Evolutionary conservation across 2,329 filamentous ascomycete genomes (phyloP), one percentile per base, ranked within the genome.

Genomic region (Balansia obtecta): DNA sequence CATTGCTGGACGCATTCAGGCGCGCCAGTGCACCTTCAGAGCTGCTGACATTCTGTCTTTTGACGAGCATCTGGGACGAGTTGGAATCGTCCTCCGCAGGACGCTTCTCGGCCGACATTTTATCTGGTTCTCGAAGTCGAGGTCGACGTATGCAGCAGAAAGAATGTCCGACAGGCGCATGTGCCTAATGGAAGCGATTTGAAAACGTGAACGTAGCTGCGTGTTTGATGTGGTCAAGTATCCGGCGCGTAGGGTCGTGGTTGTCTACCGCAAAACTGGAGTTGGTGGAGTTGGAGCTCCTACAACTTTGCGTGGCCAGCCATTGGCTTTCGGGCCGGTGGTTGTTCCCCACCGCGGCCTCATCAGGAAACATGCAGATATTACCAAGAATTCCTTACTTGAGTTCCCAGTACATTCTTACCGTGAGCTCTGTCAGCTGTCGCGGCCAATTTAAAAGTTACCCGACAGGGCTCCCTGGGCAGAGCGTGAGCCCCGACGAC

Each of bases 91-190:
- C 85, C 54, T 86, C 83, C n/a, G 90, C 89, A 53, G 89, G 86
- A 63, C 93, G 82, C 72, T 98, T 97, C 69, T 95, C 90, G 55
- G 86, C 79, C 34, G 89, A 88, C 90, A 95, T 96, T 53, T n/a
- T 63, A 59, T 38, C 34, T 16, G 33, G 15, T n/a, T 20, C 3
- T 18, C 27, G 45, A 30, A 30, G 15, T n/a, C 8, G 15, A 34
- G 8, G 27, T 2, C 27, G 8, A 27, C 7, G 27, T 27, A 7
- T 27, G 27, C 27, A 27, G 8, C 27, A 27, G 20, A 22, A 22
- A 27, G 8, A 27, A 27, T 27, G 4, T 27, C 27, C 27, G 27
- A 27, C 27, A 7, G 5, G 5, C 7, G 27, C 27, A 7, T 6
- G 27, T 27, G 27, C 1, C 7, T 27, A 45, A 15, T 37, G 34